Evolutionary conservation across 805 yeast species (phyloP), one percentile per base, ranked within the genome.

Genomic region (Saccharomyces eubayanus): DNA sequence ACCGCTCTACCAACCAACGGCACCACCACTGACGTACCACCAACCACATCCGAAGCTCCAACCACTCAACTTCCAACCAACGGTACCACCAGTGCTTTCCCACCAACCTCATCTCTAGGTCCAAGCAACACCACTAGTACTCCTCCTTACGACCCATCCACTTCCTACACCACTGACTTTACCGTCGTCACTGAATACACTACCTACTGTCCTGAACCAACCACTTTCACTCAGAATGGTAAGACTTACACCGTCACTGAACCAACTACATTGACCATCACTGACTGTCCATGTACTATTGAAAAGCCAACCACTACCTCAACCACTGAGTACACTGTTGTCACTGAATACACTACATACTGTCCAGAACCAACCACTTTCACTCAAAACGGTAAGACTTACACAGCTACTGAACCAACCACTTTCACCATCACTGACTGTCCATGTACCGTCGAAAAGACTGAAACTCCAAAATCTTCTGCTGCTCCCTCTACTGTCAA

Each of bases 261-360:
- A 65, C 83, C 92, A 57, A 85, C 92, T 71, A 87, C 95, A 62
- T 73, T 88, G 65, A 87, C 94, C 71, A 79, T 87, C 81, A 85
- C 95, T 66, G 85, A 88, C 78, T 83, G 88, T 74, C 92, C 91
- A 70, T 88, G 96, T 78, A 86, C 92, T 45, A 66, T 82, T 66
- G 55, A 63, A 27, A 57, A 49, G 55, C 51, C 62, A 53, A 50
- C 52, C 36, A 46, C 57, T 21, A 46, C 48, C 14, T 46, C 30
- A 21, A 46, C 28, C 30, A 46, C 48, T 11, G 30, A 46, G 10
- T 47, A 31, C 21, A 45, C 45, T 41, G 47, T 31, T 2, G 46
- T 27, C 29, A 49, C 45, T 28, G 46, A 28, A 27, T 45, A 30
- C 36, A 21, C 46, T 28, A 43, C 43, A 28, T 16, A 49, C 57